A percentile compares a stretch with the other conserved stretches of the same genome.
phyloP scores from a whole-genome alignment of 2,329 filamentous ascomycete species.

The Penicillium olsonii region DNA sequence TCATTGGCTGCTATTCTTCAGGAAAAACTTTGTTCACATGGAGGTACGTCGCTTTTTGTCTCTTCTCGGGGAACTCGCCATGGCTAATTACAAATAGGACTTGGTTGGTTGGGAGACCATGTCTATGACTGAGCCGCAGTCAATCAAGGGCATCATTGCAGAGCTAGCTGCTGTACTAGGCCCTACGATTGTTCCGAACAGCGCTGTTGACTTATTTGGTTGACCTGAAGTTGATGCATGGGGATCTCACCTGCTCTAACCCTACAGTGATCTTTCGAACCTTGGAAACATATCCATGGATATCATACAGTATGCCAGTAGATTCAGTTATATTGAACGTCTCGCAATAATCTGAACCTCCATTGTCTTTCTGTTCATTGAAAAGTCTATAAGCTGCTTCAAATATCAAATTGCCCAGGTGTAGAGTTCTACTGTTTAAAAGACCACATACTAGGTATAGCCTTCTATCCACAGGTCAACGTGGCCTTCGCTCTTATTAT shows the following conservation, averaged over 20 bases:
- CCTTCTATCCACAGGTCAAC: too few relatives aligned
- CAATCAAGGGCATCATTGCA: conserved; percentile 50
- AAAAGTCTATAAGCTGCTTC: too few relatives aligned
- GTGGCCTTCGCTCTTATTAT: neutral
- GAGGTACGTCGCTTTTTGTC: conserved; percentile 31
- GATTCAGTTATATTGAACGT: too few relatives aligned
- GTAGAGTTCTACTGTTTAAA: too few relatives aligned
- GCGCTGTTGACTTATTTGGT: conserved; percentile 43
- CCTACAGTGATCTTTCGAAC: neutral
- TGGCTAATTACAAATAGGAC: conserved; percentile 34
- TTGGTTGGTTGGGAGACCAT: conserved; percentile 50
- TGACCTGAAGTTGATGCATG: conserved; percentile 11
- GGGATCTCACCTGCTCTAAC: neutral
- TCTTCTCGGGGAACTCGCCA: neutral
- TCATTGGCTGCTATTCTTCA: conserved; percentile 46
- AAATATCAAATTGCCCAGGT: too few relatives aligned
- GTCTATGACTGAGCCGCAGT: conserved; percentile 43
- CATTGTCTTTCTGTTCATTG: too few relatives aligned
- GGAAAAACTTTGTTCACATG: conserved; percentile 45
- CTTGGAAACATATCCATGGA: too few relatives aligned
- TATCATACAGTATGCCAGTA: too few relatives aligned
- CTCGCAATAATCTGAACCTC: too few relatives aligned
- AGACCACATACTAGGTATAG: too few relatives aligned
- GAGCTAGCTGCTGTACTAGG: conserved; percentile 50
- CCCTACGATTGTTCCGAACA: conserved; percentile 43